Percentiles rank a stretch among this genome's conserved stretches.
phyloP scores from a whole-genome alignment of 2,329 filamentous ascomycete species.

The Fusarium luffae region DNA sequence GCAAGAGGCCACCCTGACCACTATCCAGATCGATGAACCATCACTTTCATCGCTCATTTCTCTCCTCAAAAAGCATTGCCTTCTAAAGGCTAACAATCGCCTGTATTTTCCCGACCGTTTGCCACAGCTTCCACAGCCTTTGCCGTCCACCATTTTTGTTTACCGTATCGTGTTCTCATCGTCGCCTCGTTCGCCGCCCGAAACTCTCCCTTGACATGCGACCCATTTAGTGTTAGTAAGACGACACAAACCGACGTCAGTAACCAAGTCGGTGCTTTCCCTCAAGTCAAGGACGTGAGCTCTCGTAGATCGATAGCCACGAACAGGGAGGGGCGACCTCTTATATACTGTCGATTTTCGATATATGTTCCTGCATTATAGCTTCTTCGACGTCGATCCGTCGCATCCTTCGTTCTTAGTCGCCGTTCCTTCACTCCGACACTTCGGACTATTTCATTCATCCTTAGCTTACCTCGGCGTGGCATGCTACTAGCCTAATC shows the following conservation, averaged over 20 bases:
- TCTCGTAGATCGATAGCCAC: slow-evolving; percentile 29
- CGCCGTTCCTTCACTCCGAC: slow-evolving; percentile 12
- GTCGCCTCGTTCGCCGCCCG: not conserved
- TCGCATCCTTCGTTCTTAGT: slow-evolving; percentile 4
- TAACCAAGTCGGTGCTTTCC: slow-evolving; percentile 35
- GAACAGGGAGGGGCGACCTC: slow-evolving; percentile 9
- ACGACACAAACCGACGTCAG: slow-evolving; percentile 39
- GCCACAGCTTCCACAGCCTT: not conserved
- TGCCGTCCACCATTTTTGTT: not conserved
- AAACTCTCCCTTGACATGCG: slow-evolving; percentile 32
- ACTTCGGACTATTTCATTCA: slow-evolving; percentile 19
- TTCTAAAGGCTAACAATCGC: not conserved
- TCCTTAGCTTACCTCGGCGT: slow-evolving; percentile 27
- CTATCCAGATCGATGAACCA: slow-evolving; percentile 34
- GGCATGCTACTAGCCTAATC: slow-evolving; percentile 45
- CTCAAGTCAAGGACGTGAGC: slow-evolving; percentile 9
- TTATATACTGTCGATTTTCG: slow-evolving; percentile 15
- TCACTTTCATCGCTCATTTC: slow-evolving; percentile 20
- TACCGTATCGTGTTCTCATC: not conserved
- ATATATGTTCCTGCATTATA: slow-evolving; percentile 3
- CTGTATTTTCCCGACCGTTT: not conserved
- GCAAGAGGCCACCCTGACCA: slow-evolving; percentile 44
- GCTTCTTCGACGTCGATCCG: slow-evolving; percentile 7
- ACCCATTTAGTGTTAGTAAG: slow-evolving; percentile 40
- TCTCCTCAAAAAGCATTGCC: slow-evolving; percentile 5